A percentile compares a stretch with the other conserved stretches of the same genome.
Conservation (phyloP, 257 asterid species). For the Petrea volubilis region DNA sequence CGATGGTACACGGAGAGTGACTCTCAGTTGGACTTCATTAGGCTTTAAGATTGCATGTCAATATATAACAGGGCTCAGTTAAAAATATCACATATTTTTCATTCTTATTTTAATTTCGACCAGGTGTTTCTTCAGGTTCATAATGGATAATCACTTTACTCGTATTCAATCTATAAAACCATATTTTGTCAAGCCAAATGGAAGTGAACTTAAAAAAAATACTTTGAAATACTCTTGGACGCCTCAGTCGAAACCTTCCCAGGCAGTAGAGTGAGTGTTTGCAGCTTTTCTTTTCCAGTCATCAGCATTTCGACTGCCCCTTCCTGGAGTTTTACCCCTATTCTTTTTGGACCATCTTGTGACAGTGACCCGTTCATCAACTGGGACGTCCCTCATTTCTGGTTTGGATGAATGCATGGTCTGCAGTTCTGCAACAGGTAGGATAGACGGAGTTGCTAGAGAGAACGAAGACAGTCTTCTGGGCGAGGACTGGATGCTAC, state of each 20-base stretch:
- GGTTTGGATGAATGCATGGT: slow-evolving; percentile 43
- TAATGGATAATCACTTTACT: too few relatives aligned
- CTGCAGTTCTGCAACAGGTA: slow-evolving; percentile 58
- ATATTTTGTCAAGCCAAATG: slow-evolving; percentile 8
- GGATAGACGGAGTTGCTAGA: slow-evolving; percentile 54
- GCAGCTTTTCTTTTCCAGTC: slow-evolving; percentile 72
- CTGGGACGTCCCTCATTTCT: slow-evolving; percentile 75
- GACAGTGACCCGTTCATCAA: slow-evolving; percentile 81
- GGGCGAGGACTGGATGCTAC: slow-evolving; percentile 63
- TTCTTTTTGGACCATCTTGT: slow-evolving; percentile 92
- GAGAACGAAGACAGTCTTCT: slow-evolving; percentile 51
- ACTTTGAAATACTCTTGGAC: slow-evolving; percentile 69
- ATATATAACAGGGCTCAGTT: too few relatives aligned
- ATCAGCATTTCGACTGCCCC: slow-evolving; percentile 51
- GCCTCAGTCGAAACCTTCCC: slow-evolving; percentile 67
- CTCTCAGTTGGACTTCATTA: too few relatives aligned
- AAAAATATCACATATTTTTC: too few relatives aligned
- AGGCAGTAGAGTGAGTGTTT: slow-evolving; percentile 48
- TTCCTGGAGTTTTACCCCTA: slow-evolving; percentile 37
- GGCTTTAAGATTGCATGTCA: too few relatives aligned
- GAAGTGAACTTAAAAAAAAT: slow-evolving; percentile 15
- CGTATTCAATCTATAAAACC: not conserved
- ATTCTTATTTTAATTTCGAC: too few relatives aligned
- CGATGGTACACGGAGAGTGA: too few relatives aligned
- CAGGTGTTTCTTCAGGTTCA: too few relatives aligned